Percentiles rank a stretch among this genome's conserved stretches.
Evolutionary conservation across 768 basidiomycete genomes (phyloP).

Genomic region (Nidularia pulvinata): DNA sequence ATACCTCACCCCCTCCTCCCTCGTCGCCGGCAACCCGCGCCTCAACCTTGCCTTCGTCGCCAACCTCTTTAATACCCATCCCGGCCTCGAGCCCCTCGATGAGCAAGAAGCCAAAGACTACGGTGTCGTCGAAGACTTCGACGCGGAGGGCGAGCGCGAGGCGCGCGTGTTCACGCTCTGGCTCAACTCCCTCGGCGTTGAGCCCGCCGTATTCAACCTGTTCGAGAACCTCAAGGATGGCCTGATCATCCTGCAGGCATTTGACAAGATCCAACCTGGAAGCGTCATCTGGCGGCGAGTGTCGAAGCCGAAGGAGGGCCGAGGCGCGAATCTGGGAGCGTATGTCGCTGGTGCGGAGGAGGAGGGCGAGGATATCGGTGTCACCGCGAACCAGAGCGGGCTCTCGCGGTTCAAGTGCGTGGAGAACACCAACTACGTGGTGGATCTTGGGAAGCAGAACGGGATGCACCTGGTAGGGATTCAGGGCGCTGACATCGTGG

Average conservation of each 20-base stretch:
- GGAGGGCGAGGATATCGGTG: constrained; percentile 79
- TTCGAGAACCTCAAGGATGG: constrained; percentile 98
- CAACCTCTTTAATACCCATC: constrained; percentile 98
- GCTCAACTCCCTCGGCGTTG: constrained; percentile 97
- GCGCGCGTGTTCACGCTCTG: constrained; percentile 98
- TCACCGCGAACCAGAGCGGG: constrained; percentile 80
- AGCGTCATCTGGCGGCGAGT: constrained; percentile 95
- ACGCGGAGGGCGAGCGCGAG: constrained; percentile 98
- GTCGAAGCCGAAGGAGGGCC: constrained; percentile 85
- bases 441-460: constrained; percentile 92
- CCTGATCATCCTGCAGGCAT: constrained; percentile 89
- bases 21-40: constrained; percentile 94
- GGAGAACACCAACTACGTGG: constrained; percentile 96
- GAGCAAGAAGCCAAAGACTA: constrained; percentile 93
- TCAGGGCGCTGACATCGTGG: constrained; percentile 97
- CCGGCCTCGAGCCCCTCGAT: constrained; percentile 92
- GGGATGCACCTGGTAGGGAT: constrained; percentile 97
- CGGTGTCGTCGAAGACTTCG: constrained; percentile 93
- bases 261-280: constrained; percentile 93
- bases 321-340: constrained; percentile 27
- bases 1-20: constrained; percentile 90
- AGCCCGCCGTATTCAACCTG: constrained; percentile 94
- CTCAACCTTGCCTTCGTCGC: constrained; percentile 98
- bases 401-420: constrained; percentile 97
- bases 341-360: constrained; percentile 40